phyloP scores from a whole-genome alignment of 192 early-diverging fungal genomes.

The Funneliformis mosseae region DNA sequence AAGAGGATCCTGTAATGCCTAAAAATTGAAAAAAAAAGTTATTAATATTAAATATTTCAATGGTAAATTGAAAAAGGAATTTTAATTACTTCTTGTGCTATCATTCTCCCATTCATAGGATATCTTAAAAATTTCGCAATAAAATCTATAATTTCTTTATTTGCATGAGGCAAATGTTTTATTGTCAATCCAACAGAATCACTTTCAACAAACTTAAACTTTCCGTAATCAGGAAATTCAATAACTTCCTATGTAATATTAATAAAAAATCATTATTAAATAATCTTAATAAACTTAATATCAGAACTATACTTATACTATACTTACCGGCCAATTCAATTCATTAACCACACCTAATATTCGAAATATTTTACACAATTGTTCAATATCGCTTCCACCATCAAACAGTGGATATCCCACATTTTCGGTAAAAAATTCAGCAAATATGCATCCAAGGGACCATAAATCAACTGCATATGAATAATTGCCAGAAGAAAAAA shows the following conservation, averaged over 20 bases:
- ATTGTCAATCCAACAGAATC: background rate
- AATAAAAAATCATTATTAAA: background rate
- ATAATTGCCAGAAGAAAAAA: constrained; percentile 47
- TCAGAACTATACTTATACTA: background rate
- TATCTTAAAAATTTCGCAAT: constrained; percentile 21
- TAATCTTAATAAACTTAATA: background rate
- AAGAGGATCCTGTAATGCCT: constrained; percentile 8
- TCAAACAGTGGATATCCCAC: constrained; percentile 40
- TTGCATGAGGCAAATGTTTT: constrained; percentile 21
- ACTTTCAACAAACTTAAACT: background rate
- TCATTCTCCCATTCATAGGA: constrained; percentile 1
- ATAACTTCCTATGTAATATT: constrained; percentile 6
- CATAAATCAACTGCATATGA: constrained; percentile 52
- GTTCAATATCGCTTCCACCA: constrained; percentile 52
- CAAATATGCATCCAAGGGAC: constrained; percentile 52
- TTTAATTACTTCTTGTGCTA: background rate
- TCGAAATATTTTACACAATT: constrained; percentile 48
- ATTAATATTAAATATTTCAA: background rate
- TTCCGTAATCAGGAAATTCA: constrained; percentile 28
- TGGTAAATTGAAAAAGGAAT: background rate
- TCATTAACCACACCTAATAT: constrained; percentile 46
- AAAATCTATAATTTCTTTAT: constrained; percentile 11
- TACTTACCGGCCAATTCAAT: constrained; percentile 46
- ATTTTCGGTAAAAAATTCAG: constrained; percentile 44
- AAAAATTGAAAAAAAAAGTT: background rate